Base-by-base conservation (phyloP, 495 filamentous ascomycete species). In the Pseudevernia furfuracea region DNA sequence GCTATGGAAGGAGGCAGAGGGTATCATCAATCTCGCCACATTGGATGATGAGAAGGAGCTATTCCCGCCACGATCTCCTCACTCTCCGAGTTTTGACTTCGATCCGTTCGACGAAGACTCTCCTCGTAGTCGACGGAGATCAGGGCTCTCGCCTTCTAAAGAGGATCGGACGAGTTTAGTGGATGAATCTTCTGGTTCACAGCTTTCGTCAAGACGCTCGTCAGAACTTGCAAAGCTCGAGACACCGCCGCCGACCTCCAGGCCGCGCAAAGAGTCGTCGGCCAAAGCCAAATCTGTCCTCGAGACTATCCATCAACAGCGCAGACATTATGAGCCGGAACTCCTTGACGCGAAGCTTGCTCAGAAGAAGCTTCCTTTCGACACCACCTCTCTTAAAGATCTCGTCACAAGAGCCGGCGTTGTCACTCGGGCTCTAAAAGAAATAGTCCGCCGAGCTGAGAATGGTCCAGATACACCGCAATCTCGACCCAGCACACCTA, bases 351-450 rank as follows among this genome's bases (percentile, higher is more conserved):
- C 78, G 25, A 69, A 77, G 12, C 74, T 77, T 55, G 74, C 84
- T 15, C 75, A 84, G 52, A 87, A 88, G 66, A 95, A 95, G 73
- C 85, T 96, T 39, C 89, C 90, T 19, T 97, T 97, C 68, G 92
- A 96, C 71, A 96, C 91, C 14, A 90, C 88, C 39, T 95, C 90
- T 63, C 84, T 97, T 28, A 86, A 87, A 65, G 89, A 93, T 72
- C 80, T 97, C 57, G 92, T 97, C 23, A 85, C 89, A 63, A 87
- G 92, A 46, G 91, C 92, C 4, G 87, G 86, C 38, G 86, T 86
- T 17, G 82, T 96, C 30, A 88, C 83, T 14, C 85, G 89, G 65
- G 81, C 83, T 8, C 75, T 92, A 58, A 87, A 88, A 55, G 89
- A 92, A 61, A 79, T 89, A 17, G 84, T 94, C 66, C 88, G 90